Evolutionary conservation across 2,329 filamentous ascomycete species (phyloP), one percentile per base, ranked within the genome.

Genomic region (Orbilia brochopaga): DNA sequence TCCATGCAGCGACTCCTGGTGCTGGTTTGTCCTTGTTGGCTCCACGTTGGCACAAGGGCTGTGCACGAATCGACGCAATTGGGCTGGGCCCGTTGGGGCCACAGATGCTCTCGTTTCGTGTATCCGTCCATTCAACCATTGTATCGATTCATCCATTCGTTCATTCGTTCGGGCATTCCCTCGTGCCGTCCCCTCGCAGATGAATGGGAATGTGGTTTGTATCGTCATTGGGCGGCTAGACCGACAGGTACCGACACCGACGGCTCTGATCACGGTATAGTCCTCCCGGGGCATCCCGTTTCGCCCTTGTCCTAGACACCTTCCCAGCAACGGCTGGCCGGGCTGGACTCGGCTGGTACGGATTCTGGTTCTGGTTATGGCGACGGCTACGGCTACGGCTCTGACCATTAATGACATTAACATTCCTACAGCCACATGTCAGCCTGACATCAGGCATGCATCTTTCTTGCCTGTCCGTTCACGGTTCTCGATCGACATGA

Each of bases 381-480:
- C 8, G 27, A 32, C 27, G 27, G 27, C 27, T 32, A 32, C 27
- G 27, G 27, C 27, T 32, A 10, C 44, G n/a, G 15, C 19, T 19
- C 7, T 48, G 19, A 42, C 37, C 11, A 15, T 17, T 42, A 42
- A 3, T 15, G 37, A 42, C 13, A 17, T 4, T 7, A 13, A 23
- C 23, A 51, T 42, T 15, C 37, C 37, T 13, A 5, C 44, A 19
- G 21, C 65, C 58, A 72, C 67, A 72, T 72, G 67, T 72, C 67
- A 72, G 67, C 30, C 67, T 72, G 67, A 72, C 67, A 72, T 72
- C 67, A 72, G 60, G 59, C 60, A 51, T 72, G 67, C 67, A 60
- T 72, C 32, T 42, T 23, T 72, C 32, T 42, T 23, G 17, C 21
- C 46, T 44, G 59, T 60, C 56, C 59, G 50, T 24, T 56, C 64